phyloP scores from a whole-genome alignment of 495 filamentous ascomycete species.

The Hyaloscypha variabilis region DNA sequence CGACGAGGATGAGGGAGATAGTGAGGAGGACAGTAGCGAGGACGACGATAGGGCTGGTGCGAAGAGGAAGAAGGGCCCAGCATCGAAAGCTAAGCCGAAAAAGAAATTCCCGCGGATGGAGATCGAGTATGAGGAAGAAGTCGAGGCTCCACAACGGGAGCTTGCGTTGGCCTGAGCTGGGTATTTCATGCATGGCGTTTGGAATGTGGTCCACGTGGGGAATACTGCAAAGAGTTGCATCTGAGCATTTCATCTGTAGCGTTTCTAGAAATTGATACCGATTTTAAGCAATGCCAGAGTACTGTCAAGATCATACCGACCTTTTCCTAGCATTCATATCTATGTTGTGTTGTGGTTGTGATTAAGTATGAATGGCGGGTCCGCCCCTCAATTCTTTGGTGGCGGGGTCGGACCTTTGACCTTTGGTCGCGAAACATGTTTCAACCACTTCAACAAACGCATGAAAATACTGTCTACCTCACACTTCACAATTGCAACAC shows the following conservation, averaged over 20 bases:
- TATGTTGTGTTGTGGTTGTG: background rate
- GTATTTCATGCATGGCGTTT: constrained; percentile 13
- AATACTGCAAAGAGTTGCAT: background rate
- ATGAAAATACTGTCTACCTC: constrained; percentile 9
- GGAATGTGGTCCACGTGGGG: background rate
- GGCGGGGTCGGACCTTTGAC: constrained; percentile 7
- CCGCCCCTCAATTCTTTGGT: background rate
- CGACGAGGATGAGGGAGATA: constrained; percentile 45
- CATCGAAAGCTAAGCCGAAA: constrained; percentile 60
- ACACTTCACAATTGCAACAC: background rate
- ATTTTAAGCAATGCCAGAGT: background rate
- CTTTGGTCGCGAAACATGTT: constrained; percentile 19
- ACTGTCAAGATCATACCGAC: no score
- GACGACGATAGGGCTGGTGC: constrained; percentile 54
- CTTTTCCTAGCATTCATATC: no score
- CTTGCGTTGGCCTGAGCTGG: constrained; percentile 22
- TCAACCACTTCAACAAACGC: constrained; percentile 15
- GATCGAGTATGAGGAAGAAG: constrained; percentile 74
- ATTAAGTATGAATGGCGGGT: background rate
- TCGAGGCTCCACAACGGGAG: constrained; percentile 25
- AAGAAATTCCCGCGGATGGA: constrained; percentile 63
- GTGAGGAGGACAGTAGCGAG: constrained; percentile 51
- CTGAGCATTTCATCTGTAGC: no score
- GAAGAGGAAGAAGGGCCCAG: constrained; percentile 68
- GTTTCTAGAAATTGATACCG: background rate